Conservation (phyloP, 2,329 filamentous ascomycete species). For the Amphichorda felina region DNA sequence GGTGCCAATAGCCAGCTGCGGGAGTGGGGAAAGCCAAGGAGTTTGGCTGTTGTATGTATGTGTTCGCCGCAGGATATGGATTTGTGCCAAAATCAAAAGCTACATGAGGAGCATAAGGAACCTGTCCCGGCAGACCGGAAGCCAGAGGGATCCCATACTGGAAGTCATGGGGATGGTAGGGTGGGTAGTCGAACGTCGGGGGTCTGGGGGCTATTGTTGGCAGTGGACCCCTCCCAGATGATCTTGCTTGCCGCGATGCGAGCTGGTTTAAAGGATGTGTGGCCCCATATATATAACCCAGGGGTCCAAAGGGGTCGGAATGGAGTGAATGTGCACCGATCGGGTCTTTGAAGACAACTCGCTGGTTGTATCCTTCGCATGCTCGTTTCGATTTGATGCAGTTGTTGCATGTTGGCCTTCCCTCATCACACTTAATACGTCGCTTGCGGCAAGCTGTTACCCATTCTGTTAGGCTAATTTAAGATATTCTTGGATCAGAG, state of each 20-base stretch:
- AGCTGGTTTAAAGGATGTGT: constrained; percentile 12
- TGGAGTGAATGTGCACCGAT: constrained; percentile 30
- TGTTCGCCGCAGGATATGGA: background rate
- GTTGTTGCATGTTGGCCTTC: constrained; percentile 69
- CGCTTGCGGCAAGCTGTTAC: constrained; percentile 87
- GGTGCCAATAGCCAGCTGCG: no score
- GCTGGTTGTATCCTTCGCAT: constrained; percentile 76
- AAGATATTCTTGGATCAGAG: no score
- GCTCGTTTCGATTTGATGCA: constrained; percentile 77
- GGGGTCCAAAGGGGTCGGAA: constrained; percentile 31
- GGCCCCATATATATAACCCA: constrained; percentile 27
- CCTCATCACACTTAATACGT: constrained; percentile 95
- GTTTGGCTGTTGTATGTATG: no score
- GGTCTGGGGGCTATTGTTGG: constrained; percentile 40
- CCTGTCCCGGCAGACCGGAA: background rate
- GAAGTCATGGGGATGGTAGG: constrained; percentile 12
- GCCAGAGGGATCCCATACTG: background rate
- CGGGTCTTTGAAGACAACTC: constrained; percentile 69
- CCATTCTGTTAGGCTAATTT: no score
- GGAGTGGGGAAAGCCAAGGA: no score
- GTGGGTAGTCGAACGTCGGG: constrained; percentile 21
- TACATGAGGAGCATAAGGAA: background rate
- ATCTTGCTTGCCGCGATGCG: constrained; percentile 20
- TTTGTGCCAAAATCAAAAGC: background rate
- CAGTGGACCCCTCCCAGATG: constrained; percentile 23